phyloP scores from a whole-genome alignment of 2,329 filamentous ascomycete species.

The Apiospora sp. region DNA sequence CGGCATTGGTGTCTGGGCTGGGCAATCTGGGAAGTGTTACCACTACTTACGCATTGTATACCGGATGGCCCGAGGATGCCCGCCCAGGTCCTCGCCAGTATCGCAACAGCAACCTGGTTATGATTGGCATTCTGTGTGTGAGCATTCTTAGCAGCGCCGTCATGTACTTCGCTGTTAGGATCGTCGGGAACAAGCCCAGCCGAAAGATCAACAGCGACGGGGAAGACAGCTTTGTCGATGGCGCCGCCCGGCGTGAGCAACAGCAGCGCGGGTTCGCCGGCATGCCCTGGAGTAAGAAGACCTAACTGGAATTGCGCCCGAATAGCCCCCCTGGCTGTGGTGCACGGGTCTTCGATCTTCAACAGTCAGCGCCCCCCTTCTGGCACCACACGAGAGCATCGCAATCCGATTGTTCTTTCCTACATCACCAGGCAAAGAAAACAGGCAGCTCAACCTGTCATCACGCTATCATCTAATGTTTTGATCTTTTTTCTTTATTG shows the following conservation, averaged over 20 bases:
- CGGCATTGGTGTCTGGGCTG: slow-evolving; percentile 84
- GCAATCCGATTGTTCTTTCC: slow-evolving; percentile 30
- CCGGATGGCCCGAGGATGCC: slow-evolving; percentile 82
- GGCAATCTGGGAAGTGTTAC: slow-evolving; percentile 87
- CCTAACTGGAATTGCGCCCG: slow-evolving; percentile 31
- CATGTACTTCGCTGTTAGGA: slow-evolving; percentile 72
- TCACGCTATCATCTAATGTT: slow-evolving; percentile 22
- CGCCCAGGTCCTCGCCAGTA: slow-evolving; percentile 74
- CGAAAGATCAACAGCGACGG: slow-evolving; percentile 50
- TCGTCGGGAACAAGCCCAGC: slow-evolving; percentile 62
- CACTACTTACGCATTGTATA: slow-evolving; percentile 89
- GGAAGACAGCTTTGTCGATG: slow-evolving; percentile 61
- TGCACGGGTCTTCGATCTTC: slow-evolving; percentile 13
- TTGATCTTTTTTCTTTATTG: slow-evolving; percentile 29
- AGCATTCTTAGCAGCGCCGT: slow-evolving; percentile 77
- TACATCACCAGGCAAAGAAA: not conserved
- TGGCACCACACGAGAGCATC: not conserved
- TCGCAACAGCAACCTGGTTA: slow-evolving; percentile 83
- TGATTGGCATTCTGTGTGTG: slow-evolving; percentile 83
- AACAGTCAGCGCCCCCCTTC: slow-evolving; percentile 5
- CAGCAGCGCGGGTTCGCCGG: slow-evolving; percentile 66
- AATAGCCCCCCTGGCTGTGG: not conserved
- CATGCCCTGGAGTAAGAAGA: slow-evolving; percentile 45
- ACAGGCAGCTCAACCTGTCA: slow-evolving; percentile 49
- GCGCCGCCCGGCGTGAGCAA: slow-evolving; percentile 65